Conservation (phyloP, 495 filamentous ascomycete species). For the Neurospora pannonica region DNA sequence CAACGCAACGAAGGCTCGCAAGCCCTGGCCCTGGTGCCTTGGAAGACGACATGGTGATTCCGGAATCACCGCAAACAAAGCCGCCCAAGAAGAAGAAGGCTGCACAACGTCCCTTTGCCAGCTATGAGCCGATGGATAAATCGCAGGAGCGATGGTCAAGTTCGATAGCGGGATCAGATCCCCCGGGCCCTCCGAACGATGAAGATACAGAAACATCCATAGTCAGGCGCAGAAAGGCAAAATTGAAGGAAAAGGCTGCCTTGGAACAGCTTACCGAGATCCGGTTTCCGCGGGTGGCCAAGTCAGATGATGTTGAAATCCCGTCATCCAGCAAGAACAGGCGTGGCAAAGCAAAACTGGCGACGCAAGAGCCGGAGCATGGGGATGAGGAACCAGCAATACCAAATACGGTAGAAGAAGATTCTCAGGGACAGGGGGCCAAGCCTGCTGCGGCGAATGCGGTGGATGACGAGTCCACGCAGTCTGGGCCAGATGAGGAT, state of each 20-base stretch:
- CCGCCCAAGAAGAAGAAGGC: constrained; percentile 6
- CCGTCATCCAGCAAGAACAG: constrained; percentile 27
- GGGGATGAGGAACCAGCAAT: constrained; percentile 8
- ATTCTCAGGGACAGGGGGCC: constrained; percentile 17
- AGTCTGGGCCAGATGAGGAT: constrained; percentile 12
- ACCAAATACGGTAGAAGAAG: constrained; percentile 23
- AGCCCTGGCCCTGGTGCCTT: constrained; percentile 12
- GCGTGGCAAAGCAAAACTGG: constrained; percentile 8
- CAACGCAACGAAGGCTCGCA: neutral
- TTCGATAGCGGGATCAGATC: constrained; percentile 1
- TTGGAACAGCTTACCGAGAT: constrained; percentile 27
- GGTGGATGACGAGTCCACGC: constrained; percentile 14
- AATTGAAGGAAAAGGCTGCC: constrained; percentile 25
- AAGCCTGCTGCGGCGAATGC: neutral
- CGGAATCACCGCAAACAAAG: constrained; percentile 14
- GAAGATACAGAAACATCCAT: constrained; percentile 17
- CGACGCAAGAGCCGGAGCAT: constrained; percentile 4
- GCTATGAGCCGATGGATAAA: constrained; percentile 24
- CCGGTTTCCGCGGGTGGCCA: constrained; percentile 20
- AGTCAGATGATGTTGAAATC: constrained; percentile 25
- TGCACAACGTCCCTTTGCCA: constrained; percentile 16
- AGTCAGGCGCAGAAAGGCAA: constrained; percentile 13
- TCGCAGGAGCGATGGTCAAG: constrained; percentile 25
- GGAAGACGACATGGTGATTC: constrained; percentile 10
- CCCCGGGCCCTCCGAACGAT: constrained; percentile 7